A percentile compares a stretch with the other conserved stretches of the same genome.
Evolutionary conservation across 257 asterid genomes (phyloP).

Genomic region (Apocynum venetum): DNA sequence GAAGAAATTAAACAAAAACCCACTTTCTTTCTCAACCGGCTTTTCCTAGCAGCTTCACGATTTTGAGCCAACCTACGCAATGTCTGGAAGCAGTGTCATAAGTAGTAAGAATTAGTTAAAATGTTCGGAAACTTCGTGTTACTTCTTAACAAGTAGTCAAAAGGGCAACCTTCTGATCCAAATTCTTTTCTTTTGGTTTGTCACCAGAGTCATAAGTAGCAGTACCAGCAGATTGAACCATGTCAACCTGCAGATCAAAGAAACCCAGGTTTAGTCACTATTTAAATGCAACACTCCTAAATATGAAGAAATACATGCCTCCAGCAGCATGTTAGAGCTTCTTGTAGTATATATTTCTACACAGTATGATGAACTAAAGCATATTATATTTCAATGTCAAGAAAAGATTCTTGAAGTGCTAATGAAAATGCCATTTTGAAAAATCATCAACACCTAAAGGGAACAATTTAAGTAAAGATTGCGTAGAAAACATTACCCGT

Average conservation of each 20-base stretch:
- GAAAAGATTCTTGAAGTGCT: background rate
- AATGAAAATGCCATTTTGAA: background rate
- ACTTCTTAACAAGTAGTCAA: conserved; percentile 1
- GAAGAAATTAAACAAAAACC: conserved; percentile 9
- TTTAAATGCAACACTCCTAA: background rate
- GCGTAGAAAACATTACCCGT: conserved; percentile 34
- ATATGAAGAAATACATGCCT: background rate
- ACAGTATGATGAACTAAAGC: background rate
- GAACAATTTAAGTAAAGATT: background rate
- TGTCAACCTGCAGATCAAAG: conserved; percentile 54
- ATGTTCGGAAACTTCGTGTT: conserved; percentile 8
- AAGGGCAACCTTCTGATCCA: conserved; percentile 66
- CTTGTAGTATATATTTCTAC: background rate
- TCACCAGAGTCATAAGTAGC: conserved; percentile 66
- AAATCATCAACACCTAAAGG: conserved; percentile 3
- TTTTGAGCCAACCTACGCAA: conserved; percentile 88
- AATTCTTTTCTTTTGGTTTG: conserved; percentile 61
- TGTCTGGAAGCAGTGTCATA: conserved; percentile 42
- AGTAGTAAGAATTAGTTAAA: conserved; percentile 20
- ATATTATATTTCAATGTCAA: background rate
- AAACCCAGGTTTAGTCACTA: conserved; percentile 18
- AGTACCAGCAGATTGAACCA: conserved; percentile 46
- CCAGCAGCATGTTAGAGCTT: background rate
- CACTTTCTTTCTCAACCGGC: conserved; percentile 89
- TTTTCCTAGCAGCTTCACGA: conserved; percentile 97